Evolutionary conservation across 305 asterid genomes (phyloP), one percentile per base, ranked within the genome.

Genomic region (Fraxinus nigra): DNA sequence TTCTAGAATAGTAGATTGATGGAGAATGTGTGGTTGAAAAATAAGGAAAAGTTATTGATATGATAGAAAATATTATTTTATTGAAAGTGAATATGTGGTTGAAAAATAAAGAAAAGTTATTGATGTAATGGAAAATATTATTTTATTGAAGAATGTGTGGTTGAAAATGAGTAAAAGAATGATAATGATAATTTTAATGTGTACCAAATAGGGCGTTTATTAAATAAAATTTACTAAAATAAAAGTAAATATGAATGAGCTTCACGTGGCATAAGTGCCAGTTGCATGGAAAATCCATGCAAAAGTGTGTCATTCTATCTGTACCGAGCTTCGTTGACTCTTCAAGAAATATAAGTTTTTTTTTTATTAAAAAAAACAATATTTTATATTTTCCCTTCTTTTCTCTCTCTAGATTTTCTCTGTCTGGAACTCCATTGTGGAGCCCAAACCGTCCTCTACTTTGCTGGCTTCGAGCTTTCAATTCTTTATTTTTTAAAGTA

Each of bases 391-490:
- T 24, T 4, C 30, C 28, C 10, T 61, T 75, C 11, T 48, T 43
- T 14, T 59, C 77, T 56, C 56, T 78, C 34, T 30, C 77, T 77
- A 51, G 78, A 40, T 78, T 74, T 76, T 81, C 80, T 74, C 80
- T 81, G 77, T 81, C 80, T 7, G 63, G 65, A 26, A 48, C 76
- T 26, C 26, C 26, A 24, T 37, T 61, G 86, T 85, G 89, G 91
- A 74, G 82, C 89, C 91, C 89, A 72, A 79, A 13, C 70, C 72
- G 85, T 85, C 90, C 83, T 78, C 77, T 80, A 86, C 86, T 84
- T 84, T 82, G 89, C 89, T 87, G 90, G 86, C 90, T 85, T 73
- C 84, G 80, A 83, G 84, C 86, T 87, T 81, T 80, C 79, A 74
- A 37, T 81, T 83, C 79, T 87, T 87, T n/a, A 7, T 77, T 83